Base-by-base conservation (phyloP, 2,329 filamentous ascomycete species). In the Cordyceps cateniannulata region DNA sequence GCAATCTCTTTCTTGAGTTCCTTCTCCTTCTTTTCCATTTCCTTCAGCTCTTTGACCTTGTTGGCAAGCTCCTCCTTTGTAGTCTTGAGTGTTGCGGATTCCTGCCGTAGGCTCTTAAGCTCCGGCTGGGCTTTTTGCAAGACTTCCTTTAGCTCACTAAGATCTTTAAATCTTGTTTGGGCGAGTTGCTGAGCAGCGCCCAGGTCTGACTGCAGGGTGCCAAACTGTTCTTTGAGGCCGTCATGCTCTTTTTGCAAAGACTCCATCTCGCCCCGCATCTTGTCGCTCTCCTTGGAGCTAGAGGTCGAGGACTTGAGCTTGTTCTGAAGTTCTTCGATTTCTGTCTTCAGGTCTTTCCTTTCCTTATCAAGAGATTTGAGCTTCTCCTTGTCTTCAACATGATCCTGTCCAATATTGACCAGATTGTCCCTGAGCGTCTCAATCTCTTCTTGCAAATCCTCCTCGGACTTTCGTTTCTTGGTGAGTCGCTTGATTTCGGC, bases 121-220 rank as follows among this genome's bases (percentile, higher is more conserved):
- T 99, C 93, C 0, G 91, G 89, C 69, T 97, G 93, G 0, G 89
- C 84, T 71, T 95, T 96, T 65, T 92, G 87, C 32, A 97, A 74
- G 2, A 93, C 80, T 63, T 93, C 89, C 22, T 88, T 84, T 50
- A 96, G 77, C 29, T 96, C 90, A 0, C 87, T 87, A 1, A 97
- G 77, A 62, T 98, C 93, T 72, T 92, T 96, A 78, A 92, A 98
- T 32, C 95, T 83, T 18, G 85, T 88, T 63, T 96, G 88, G 0
- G 95, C 91, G 14, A 98, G 82, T 73, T 96, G 86, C 71, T 97
- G 87, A 0, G 93, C 89, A 2, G 92, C 92, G 2, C 86, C 88
- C 3, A 98, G 81, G 69, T 99, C 93, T 0, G 88, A 90, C 69
- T 96, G 87, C 20, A 97, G 73, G 0, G 83, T 82, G 2, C 84